These are phyloP conservation scores for Logfia minima DNA, from an alignment of 129 eudicot genomes.

Conservation along the genomic window DNA sequence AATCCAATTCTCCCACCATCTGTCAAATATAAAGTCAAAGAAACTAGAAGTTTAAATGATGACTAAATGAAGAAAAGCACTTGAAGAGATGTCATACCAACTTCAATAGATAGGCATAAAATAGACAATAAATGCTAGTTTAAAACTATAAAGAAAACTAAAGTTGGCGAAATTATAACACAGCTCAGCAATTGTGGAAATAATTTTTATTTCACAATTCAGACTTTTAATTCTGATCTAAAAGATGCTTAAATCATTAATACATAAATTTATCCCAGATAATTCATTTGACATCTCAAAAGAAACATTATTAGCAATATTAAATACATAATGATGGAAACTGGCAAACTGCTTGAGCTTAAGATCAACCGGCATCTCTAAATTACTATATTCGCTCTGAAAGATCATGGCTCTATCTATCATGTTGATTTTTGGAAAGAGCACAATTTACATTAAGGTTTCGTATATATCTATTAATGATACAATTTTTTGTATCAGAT, in stretches of 20 bases:
- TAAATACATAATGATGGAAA: conserved; percentile 5
- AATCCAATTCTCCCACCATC: conserved; percentile 98
- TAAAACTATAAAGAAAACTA: neutral
- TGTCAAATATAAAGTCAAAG: conserved; percentile 24
- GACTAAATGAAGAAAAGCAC: conserved; percentile 12
- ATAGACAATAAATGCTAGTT: neutral
- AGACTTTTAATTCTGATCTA: conserved; percentile 2
- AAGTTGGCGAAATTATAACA: neutral
- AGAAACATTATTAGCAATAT: neutral
- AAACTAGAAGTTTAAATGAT: neutral
- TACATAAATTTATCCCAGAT: conserved; percentile 14
- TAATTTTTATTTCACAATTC: neutral
- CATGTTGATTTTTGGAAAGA: neutral
- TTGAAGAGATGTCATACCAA: conserved; percentile 2
- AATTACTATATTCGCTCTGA: neutral
- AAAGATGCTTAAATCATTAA: conserved; percentile 3
- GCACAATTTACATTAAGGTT: neutral
- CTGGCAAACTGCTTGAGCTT: neutral
- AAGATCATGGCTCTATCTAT: conserved; percentile 4
- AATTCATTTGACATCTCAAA: neutral
- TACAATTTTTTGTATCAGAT: neutral
- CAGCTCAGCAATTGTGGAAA: neutral
- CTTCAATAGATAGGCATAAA: conserved; percentile 16
- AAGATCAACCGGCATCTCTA: neutral
- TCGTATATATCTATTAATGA: neutral